Base-by-base conservation (phyloP, 441 rosid genomes). In the Kokia cookei region DNA sequence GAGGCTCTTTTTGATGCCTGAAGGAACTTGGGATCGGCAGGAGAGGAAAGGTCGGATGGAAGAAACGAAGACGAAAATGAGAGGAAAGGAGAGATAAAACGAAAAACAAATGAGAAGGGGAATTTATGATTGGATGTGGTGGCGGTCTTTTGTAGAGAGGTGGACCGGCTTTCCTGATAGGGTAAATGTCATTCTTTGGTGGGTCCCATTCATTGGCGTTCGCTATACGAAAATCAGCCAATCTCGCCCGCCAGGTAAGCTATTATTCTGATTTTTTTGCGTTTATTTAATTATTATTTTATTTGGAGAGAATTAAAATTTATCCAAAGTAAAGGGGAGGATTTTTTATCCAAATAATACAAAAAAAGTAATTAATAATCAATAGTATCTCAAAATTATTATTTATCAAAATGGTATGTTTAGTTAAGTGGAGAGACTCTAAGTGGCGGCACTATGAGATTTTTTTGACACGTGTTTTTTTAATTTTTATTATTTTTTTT, bases 181-280 rank as follows among this genome's bases (percentile, higher is more conserved):
- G 79, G 53, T 40, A 66, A 58, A 48, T 50, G n/a, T 35, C 75
- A 6, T 57, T 62, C 67, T 37, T 17, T 3, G 54, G 82, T 75
- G 82, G 86, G 75, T 77, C 84, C 82, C 76, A 45, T 73, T 2
- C 5, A 17, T 68, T 77, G 6, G 83, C 85, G 84, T 78, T 79
- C 55, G 37, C 45, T 64, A 43, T 77, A 81, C 85, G 82, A 64
- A 69, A 59, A 54, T 7, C 75, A 72, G 35, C 73, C 12, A 42
- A 72, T 72, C 70, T 78, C 73, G 85, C 80, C 84, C 84, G 75
- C 70, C 76, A 26, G 15, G 76, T 69, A 76, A 60, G 10, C 14
- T 62, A 15, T 47, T 42, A 42, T 65, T 61, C 12, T 61, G 13
- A 3, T 35, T n/a, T 32, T 35, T 35, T 7, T 13, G 68, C 27